Evolutionary conservation across 805 yeast genomes (phyloP), one percentile per base, ranked within the genome.

Genomic region (Metschnikowia arizonensis): DNA sequence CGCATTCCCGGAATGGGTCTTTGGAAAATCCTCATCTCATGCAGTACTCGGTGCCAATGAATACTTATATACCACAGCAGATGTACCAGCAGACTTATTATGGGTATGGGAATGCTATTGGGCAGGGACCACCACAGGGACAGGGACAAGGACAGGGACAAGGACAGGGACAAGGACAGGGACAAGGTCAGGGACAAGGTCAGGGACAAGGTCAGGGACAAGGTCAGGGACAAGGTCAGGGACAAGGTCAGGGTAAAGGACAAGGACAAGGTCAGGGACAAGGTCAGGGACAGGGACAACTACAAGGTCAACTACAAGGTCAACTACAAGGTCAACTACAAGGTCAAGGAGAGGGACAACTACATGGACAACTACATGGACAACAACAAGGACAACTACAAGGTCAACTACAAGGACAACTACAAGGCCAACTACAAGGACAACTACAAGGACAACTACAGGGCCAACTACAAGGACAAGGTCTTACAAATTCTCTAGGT

Each of bases 361-460:
- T 31, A 31, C 17, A 17, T 9, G 33, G 47, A 8, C 29, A 48
- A 37, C 11, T 40, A 31, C 19, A 54, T 44, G 19, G 52, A 21
- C 24, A 21, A 21, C 6, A 5, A 6, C 24, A 21, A 6, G 24
- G 24, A 21, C 6, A n/a, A n/a, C n/a, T n/a, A n/a, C n/a, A n/a
- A n/a, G n/a, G 6, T 34, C 23, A 45, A 32, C 9, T 42, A 29
- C 21, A 55, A 42, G 39, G 49, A 35, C 28, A 24, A 23, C 11
- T 40, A 15, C 33, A 44, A 35, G 12, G 43, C 9, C 33, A 31
- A 19, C 14, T 31, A 15, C 17, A 8, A 15, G 33, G 33, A 9
- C 33, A 31, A n/a, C 14, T 31, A 9, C 33, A 31, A 9, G 33
- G 21, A 8, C 33, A 31, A 10, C 12, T 10, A 17, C 33, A 31